Evolutionary conservation across 139 green algal species (phyloP).

Genomic region (Tetraselmis chui): DNA sequence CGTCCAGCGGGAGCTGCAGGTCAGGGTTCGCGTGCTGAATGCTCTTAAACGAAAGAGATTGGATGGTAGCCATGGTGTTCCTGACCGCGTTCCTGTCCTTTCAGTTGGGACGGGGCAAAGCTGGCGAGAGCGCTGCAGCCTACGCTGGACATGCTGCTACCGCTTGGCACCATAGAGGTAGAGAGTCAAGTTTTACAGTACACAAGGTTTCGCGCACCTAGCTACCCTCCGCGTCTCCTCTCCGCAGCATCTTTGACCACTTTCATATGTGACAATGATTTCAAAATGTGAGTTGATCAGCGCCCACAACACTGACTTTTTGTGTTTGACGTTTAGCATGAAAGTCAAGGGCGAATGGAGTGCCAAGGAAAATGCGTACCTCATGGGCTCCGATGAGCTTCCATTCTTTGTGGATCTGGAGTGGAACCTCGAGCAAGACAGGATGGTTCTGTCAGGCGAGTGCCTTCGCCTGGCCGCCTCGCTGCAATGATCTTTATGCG

Average conservation of each 20-base stretch:
- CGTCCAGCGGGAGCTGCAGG: conserved; percentile 2
- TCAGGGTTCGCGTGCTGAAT: no score
- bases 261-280: no score
- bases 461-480: no score
- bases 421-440: conserved; percentile 25
- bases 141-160: conserved; percentile 11
- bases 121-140: background rate
- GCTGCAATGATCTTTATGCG: no score
- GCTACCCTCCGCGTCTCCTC: no score
- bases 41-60: no score
- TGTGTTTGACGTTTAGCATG: no score
- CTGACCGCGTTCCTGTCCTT: background rate
- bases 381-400: conserved; percentile 21
- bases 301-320: no score
- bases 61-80: background rate
- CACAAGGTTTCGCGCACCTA: background rate
- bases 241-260: no score
- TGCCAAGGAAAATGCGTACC: conserved; percentile 8
- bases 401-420: conserved; percentile 37
- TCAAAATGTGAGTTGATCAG: no score
- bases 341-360: conserved; percentile 15
- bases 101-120: background rate
- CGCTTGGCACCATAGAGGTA: conserved; percentile 2
- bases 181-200: conserved; percentile 15
- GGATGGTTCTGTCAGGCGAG: background rate